Base-by-base conservation (phyloP, 1,139 yeast species). In the Zygosaccharomyces pseudobailii region DNA sequence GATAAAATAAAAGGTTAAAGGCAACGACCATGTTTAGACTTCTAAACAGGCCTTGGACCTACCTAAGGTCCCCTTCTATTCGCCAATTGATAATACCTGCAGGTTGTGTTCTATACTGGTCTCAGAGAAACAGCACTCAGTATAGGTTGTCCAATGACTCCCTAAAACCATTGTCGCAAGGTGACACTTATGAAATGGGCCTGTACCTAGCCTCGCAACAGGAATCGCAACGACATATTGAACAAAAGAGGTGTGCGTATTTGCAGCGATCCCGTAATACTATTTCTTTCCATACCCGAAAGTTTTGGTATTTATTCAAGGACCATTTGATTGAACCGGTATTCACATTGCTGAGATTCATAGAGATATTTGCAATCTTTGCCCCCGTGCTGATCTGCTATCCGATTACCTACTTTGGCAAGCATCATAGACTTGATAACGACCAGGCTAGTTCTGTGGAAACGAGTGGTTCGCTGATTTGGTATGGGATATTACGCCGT, bases 141-240 rank as follows among this genome's bases (percentile, higher is more conserved):
- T 45, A 43, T 24, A 22, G 42, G 31, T 32, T 55, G 28, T 44
- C 35, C 9, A 56, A 55, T 45, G 59, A 55, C 30, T 36, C 55
- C 5, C 47, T 74, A 32, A 52, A 42, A 5, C 81, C 86, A 0
- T 75, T 72, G 46, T 60, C 71, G 2, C 59, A 55, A 0, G 80
- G 82, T 2, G 84, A 80, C 34, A 85, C 92, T 0, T 84, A 74
- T 64, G 92, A 85, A 62, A 73, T 74, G 71, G 87, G 87, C 0
- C 70, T 85, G 3, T 84, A 72, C 59, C 54, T 68, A n/a, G 74
- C 87, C 0, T 84, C 90, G 0, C 82, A 80, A 54, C 64, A 67
- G 24, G 88, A 75, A 49, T 47, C 68, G 19, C 56, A 59, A 34
- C 56, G 73, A 45, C 78, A 75, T 47, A 49, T 61, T 1, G 42